Base-by-base conservation (phyloP, 805 yeast genomes). In the Kazachstania kunashirensis region DNA sequence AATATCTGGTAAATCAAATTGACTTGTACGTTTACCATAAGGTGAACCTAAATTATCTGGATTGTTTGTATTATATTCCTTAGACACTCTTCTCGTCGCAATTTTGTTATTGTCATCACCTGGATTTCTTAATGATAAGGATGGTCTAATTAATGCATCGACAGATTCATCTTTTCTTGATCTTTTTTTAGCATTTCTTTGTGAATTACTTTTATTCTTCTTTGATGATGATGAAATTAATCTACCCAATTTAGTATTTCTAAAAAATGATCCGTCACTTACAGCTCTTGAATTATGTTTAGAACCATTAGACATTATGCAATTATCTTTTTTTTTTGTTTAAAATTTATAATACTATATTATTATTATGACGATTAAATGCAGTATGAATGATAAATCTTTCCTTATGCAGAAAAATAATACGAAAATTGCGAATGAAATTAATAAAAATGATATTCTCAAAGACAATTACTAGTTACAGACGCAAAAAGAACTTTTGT, bases 1-100 rank as follows among this genome's bases (percentile, higher is more conserved):
- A 17, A 50, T 50, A 17, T 53, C 59, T 6, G 59, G 55, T 19
- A 52, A 26, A 8, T 50, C 52, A 6, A 47, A 39, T 8, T 40
- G 39, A 19, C 31, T 30, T 36, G 18, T 21, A 17, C 31, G n/a
- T 9, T 17, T 21, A 13, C 32, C 23, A 13, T 6, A 5, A 11
- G 32, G 10, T 3, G 37, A 19, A n/a, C 7, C 25, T 31, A 15
- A 23, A 14, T 8, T 11, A 17, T 27, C 24, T 3, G 24, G 10
- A 26, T 24, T 27, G n/a, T 23, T 35, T 9, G 29, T 30, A 10
- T 31, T 33, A 13, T 17, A 8, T 9, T 42, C 45, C 2, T 41
- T 20, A 5, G 41, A 24, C 6, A 49, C 35, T 29, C 50, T 37
- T 31, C 54, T 43, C 32, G 46, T 50, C 1, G 53, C 55, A 30